phyloP scores from a whole-genome alignment of 2,329 filamentous ascomycete species.

The Myriosclerotinia scirpicola region DNA sequence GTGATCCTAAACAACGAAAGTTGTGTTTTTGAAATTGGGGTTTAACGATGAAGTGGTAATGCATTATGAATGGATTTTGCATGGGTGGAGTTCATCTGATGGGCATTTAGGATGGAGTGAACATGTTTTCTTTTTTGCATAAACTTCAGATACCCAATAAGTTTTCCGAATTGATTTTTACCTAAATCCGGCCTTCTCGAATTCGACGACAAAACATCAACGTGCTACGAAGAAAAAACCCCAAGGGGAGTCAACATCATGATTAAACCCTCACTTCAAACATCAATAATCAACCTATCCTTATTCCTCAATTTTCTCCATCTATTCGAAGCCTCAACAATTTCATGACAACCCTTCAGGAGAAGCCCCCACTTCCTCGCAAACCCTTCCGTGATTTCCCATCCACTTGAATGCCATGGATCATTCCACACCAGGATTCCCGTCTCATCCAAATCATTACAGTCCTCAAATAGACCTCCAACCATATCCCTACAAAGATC shows the following conservation, averaged over 20 bases:
- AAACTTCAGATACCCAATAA: constrained; percentile 5
- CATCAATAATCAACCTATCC: constrained; percentile 25
- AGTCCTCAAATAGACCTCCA: constrained; percentile 47
- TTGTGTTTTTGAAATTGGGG: constrained; percentile 10
- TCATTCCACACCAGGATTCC: constrained; percentile 48
- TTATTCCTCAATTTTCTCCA: constrained; percentile 42
- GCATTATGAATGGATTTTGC: background rate
- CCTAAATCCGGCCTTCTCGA: background rate
- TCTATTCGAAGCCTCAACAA: constrained; percentile 42
- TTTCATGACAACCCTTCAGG: constrained; percentile 35
- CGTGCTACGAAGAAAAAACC: fast-evolving
- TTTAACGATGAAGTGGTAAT: background rate
- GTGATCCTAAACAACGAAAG: constrained; percentile 24
- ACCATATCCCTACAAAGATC: constrained; percentile 47
- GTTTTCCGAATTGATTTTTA: background rate
- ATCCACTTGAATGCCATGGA: constrained; percentile 44
- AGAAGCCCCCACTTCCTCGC: constrained; percentile 44
- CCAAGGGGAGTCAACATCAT: background rate
- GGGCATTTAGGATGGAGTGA: background rate
- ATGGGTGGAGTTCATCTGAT: constrained; percentile 10
- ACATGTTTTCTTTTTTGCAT: constrained; percentile 2
- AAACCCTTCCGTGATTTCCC: constrained; percentile 47
- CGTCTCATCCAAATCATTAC: constrained; percentile 44
- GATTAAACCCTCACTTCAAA: background rate
- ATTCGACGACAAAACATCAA: background rate